Base-by-base conservation (phyloP, 192 early-diverging fungal species). In the Phycomyces blakesleeanus region DNA sequence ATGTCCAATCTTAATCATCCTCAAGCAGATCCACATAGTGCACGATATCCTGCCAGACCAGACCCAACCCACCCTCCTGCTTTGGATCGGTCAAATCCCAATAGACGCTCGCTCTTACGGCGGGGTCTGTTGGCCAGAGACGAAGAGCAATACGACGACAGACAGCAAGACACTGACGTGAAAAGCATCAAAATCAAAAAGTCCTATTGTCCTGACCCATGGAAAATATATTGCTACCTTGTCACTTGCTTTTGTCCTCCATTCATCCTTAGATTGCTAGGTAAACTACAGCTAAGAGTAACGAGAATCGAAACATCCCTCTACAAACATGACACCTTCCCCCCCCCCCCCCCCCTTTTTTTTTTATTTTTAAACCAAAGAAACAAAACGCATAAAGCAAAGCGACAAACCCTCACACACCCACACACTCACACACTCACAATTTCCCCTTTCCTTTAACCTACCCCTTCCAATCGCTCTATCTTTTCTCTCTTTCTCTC, bases 241-340 rank as follows among this genome's bases (percentile, higher is more conserved):
- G 41, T 81, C n/a, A 81, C 80, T 18, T 81, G 80, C 51, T 81
- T 77, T 40, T 73, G 74, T 55, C 80, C 80, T 29, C 67, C 75
- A 10, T 62, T 69, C 42, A 66, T 81, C 38, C 60, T 81, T 26
- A 71, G 64, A 57, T 64, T 64, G 26, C 70, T 71, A 47, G 77
- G 72, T 78, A 68, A 68, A 63, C 18, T 47, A 14, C 12, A 18
- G 2, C 3, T 47, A 47, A 47, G 5, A 47, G 2, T 47, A 12
- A 7, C n/a, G n/a, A n/a, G n/a, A n/a, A n/a, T n/a, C n/a, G n/a
- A n/a, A n/a, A n/a, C 3, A 34, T 34, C 29, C 29, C 7, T 5
- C 2, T 34, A 7, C 29, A 34, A 34, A 34, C 7, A 34, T 34
- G 29, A 34, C 29, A 34, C 29, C 29, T 34, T 7, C 29, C 29